Base-by-base conservation (phyloP, 805 yeast genomes). In the Isabelozyma pseudorhagii region DNA sequence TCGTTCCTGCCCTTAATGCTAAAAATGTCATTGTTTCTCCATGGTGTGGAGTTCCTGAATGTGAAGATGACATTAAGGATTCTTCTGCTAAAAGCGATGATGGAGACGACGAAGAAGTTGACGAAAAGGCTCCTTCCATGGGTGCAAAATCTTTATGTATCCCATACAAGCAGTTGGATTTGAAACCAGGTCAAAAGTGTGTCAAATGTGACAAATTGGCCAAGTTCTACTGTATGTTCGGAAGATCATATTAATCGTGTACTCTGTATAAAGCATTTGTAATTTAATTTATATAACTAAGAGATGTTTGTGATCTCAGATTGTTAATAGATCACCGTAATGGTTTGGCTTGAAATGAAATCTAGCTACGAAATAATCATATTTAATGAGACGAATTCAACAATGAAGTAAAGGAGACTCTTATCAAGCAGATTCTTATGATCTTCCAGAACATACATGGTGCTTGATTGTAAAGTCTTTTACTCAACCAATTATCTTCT, bases 101-200 rank as follows among this genome's bases (percentile, higher is more conserved):
- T 58, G 93, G 87, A 54, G 96, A 88, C 57, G 84, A 75, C 28
- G 89, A 83, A 59, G 97, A 88, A 68, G 86, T 78, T 45, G 99
- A 94, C 67, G 98, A 94, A 65, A 87, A 89, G 70, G 90, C 99
- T 21, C 99, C 99, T 67, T 84, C 96, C 46, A 94, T 94, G 99
- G 99, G 99, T 66, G 99, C 99, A 58, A 94, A 94, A 79, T 87
- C 97, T 17, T 80, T 94, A 71, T 94, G 99, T 82, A 92, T 92
- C 69, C 99, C 99, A 57, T 85, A 84, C 65, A 87, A 89, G 39
- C 98, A 93, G 77, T 97, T 97, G 51, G 82, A 75, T 62, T 80
- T 93, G 70, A 82, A 82, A 68, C 74, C 69, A 57, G 93, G 86
- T 59, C 89, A 90, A 57, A 86, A 84, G 70, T 96, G 99, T 84